Conservation (phyloP, 768 basidiomycete species). For the Xerocomus spinulosus region DNA sequence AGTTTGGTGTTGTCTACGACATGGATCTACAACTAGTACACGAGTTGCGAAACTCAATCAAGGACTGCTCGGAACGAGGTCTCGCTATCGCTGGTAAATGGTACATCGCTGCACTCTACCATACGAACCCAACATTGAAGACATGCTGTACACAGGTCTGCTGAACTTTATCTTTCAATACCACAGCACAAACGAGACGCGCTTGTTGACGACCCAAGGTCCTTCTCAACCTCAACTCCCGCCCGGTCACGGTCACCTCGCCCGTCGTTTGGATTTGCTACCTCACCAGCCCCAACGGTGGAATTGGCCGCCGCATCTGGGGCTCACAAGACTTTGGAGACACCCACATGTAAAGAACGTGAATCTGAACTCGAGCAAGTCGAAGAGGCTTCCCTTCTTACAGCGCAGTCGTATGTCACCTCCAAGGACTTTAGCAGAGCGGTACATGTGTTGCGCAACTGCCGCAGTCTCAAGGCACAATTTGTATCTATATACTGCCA, state of each 20-base stretch:
- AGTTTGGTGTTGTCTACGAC: background rate
- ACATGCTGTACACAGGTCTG: constrained; percentile 49
- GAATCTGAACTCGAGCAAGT: constrained; percentile 49
- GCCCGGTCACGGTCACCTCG: constrained; percentile 43
- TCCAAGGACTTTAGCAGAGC: constrained; percentile 76
- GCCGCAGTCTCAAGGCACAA: constrained; percentile 63
- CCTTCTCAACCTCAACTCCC: constrained; percentile 61
- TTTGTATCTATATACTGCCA: constrained; percentile 79
- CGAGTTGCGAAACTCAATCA: constrained; percentile 57
- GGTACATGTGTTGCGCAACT: constrained; percentile 56
- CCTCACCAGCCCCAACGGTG: constrained; percentile 27
- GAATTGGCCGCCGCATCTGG: constrained; percentile 28
- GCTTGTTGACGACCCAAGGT: constrained; percentile 20
- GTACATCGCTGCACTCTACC: constrained; percentile 36
- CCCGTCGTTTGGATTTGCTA: constrained; percentile 34
- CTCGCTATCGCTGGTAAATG: constrained; percentile 72
- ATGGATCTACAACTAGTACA: constrained; percentile 51
- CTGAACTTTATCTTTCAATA: constrained; percentile 66
- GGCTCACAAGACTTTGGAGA: constrained; percentile 4
- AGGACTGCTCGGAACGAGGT: constrained; percentile 72
- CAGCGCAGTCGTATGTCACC: constrained; percentile 72
- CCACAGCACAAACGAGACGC: constrained; percentile 43
- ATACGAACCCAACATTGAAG: constrained; percentile 12
- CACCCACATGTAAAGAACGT: constrained; percentile 26
- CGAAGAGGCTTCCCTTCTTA: constrained; percentile 69